These are phyloP conservation scores for Hyaloperonospora brassicae DNA, from an alignment of 352 stramenopile species.

Conservation along the genomic window DNA sequence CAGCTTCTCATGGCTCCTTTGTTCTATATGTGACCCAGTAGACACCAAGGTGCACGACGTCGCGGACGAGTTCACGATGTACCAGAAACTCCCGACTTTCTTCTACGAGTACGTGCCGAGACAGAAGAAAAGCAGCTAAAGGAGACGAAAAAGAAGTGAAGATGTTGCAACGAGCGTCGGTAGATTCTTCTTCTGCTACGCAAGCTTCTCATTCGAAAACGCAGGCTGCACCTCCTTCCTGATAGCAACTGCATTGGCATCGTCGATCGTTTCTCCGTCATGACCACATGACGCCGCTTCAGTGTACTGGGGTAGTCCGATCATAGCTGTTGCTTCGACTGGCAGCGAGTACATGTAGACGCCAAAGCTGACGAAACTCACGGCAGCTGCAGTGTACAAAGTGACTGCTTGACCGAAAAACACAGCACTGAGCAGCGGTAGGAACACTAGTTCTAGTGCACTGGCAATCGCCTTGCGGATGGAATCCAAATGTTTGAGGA, in stretches of 20 bases:
- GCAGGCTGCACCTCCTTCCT: neutral
- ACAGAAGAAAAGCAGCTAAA: slow-evolving; percentile 36
- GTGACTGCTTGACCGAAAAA: slow-evolving; percentile 60
- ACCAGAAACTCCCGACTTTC: slow-evolving; percentile 81
- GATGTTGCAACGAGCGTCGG: neutral
- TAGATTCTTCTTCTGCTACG: slow-evolving; percentile 12
- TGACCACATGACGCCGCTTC: slow-evolving; percentile 16
- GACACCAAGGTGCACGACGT: slow-evolving; percentile 63
- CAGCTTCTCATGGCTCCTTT: neutral
- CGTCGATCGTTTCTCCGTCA: slow-evolving; percentile 11
- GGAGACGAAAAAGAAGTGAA: slow-evolving; percentile 16
- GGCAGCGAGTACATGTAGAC: slow-evolving; percentile 79
- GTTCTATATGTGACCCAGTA: slow-evolving; percentile 4
- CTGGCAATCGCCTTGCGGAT: slow-evolving; percentile 75
- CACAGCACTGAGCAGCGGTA: slow-evolving; percentile 52
- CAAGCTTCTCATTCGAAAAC: slow-evolving; percentile 9
- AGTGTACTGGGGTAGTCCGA: slow-evolving; percentile 19
- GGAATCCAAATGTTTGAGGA: slow-evolving; percentile 74
- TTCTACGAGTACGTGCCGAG: slow-evolving; percentile 84
- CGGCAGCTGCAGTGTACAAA: slow-evolving; percentile 40
- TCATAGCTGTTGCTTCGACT: slow-evolving; percentile 19
- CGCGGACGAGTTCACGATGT: slow-evolving; percentile 74
- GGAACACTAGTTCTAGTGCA: slow-evolving; percentile 63
- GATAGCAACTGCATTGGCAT: neutral
- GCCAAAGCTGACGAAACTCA: slow-evolving; percentile 60